These are phyloP conservation scores for Clathrus columnatus DNA, from an alignment of 768 basidiomycete species.

Conservation along the genomic window DNA sequence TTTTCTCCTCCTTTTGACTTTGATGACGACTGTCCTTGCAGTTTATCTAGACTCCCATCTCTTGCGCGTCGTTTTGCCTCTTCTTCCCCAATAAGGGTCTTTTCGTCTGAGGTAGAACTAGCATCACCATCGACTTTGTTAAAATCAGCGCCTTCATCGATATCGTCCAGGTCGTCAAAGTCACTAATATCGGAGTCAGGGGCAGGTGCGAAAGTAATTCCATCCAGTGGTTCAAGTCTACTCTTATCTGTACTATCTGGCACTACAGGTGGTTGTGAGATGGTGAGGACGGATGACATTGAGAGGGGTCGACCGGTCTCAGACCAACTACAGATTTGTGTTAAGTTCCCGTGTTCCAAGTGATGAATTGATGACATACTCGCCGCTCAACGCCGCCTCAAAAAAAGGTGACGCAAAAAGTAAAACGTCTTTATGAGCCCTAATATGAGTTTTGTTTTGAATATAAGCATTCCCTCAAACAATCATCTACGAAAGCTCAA, in stretches of 20 bases:
- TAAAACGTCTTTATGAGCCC: conserved; percentile 87
- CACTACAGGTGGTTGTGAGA: conserved; percentile 61
- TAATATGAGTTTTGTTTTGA: conserved; percentile 21
- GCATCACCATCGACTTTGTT: conserved; percentile 3
- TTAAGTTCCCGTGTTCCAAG: background rate
- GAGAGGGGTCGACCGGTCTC: conserved; percentile 61
- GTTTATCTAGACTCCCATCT: conserved; percentile 50
- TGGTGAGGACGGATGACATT: conserved; percentile 77
- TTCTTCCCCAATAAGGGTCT: conserved; percentile 1
- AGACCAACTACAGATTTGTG: conserved; percentile 52
- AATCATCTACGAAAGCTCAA: conserved; percentile 8
- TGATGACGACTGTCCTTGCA: conserved; percentile 32
- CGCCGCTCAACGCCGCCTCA: conserved; percentile 78
- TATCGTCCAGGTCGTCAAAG: conserved; percentile 36
- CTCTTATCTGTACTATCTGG: conserved; percentile 36
- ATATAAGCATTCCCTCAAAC: no score
- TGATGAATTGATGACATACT: conserved; percentile 19
- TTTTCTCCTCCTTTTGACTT: conserved; percentile 6
- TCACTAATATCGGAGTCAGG: conserved; percentile 39
- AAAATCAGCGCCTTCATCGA: no score
- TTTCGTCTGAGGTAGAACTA: conserved; percentile 3
- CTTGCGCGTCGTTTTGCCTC: conserved; percentile 30
- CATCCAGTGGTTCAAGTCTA: conserved; percentile 27
- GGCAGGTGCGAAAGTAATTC: conserved; percentile 50
- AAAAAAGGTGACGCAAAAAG: conserved; percentile 95